These are phyloP conservation scores for Leishmania mexicana DNA, from an alignment of 208 protist species.

Conservation along the genomic window DNA sequence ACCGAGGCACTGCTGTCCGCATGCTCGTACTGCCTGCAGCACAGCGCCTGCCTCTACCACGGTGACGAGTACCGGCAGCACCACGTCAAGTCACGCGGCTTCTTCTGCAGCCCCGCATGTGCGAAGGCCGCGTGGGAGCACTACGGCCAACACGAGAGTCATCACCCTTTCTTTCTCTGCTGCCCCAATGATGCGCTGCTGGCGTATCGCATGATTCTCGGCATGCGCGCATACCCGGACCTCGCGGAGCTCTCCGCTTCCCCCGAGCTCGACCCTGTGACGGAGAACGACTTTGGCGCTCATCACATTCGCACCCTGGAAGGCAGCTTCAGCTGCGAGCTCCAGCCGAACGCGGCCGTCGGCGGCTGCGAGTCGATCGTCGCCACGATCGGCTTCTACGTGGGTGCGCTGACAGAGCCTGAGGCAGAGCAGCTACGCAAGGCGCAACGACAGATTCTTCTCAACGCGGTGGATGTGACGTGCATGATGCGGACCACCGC, in stretches of 20 bases:
- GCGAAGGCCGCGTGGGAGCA: slow-evolving; percentile 62
- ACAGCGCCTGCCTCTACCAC: slow-evolving; percentile 70
- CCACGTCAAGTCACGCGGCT: slow-evolving; percentile 66
- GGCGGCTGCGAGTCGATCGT: slow-evolving; percentile 79
- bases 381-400: slow-evolving; percentile 59
- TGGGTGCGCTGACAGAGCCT: slow-evolving; percentile 48
- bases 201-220: slow-evolving; percentile 62
- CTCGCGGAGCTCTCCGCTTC: slow-evolving; percentile 31
- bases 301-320: slow-evolving; percentile 51
- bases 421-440: slow-evolving; percentile 76
- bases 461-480: slow-evolving; percentile 64
- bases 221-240: slow-evolving; percentile 30
- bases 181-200: slow-evolving; percentile 87
- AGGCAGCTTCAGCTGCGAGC: slow-evolving; percentile 60
- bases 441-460: slow-evolving; percentile 73
- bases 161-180: slow-evolving; percentile 78
- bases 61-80: slow-evolving; percentile 56
- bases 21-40: slow-evolving; percentile 84
- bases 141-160: slow-evolving; percentile 70
- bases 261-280: slow-evolving; percentile 40
- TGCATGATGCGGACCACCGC: slow-evolving; percentile 48
- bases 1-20: slow-evolving; percentile 69
- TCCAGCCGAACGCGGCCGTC: slow-evolving; percentile 50
- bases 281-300: slow-evolving; percentile 39
- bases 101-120: slow-evolving; percentile 84